Percentiles rank a stretch among this genome's conserved stretches.
Evolutionary conservation across 2,329 filamentous ascomycete genomes (phyloP).

Genomic region (Talaromyces sp.): DNA sequence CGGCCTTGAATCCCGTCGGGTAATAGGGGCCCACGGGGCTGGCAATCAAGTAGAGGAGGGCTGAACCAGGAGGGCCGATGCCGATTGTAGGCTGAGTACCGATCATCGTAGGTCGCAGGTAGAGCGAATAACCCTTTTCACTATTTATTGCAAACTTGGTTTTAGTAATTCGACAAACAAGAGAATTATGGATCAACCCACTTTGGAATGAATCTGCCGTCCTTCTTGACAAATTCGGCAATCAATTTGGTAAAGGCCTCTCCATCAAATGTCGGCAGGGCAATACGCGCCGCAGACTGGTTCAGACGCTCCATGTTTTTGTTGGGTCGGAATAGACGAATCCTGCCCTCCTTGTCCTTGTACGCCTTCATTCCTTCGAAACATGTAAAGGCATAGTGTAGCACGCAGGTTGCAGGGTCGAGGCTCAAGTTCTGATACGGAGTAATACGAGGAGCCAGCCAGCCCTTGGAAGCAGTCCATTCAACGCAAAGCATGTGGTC

Average conservation of each 20-base stretch:
- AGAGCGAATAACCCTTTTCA: constrained; percentile 80
- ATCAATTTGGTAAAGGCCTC: constrained; percentile 75
- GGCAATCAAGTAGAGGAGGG: constrained; percentile 89
- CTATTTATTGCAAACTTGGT: constrained; percentile 24
- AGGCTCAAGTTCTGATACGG: constrained; percentile 97
- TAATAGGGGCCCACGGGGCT: constrained; percentile 97
- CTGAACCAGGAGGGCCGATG: constrained; percentile 84
- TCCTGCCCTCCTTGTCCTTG: constrained; percentile 71
- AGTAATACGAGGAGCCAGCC: constrained; percentile 74
- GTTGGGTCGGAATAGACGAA: constrained; percentile 87
- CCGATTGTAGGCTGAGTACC: constrained; percentile 93
- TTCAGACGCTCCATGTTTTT: constrained; percentile 96
- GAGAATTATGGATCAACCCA: constrained; percentile 34
- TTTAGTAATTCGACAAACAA: neutral
- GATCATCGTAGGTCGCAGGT: constrained; percentile 94
- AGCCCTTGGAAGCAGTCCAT: constrained; percentile 82
- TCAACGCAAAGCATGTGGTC: constrained; percentile 97
- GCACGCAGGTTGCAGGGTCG: constrained; percentile 92
- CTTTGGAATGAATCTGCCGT: constrained; percentile 84
- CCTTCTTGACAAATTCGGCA: constrained; percentile 69
- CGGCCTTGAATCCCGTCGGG: constrained; percentile 95
- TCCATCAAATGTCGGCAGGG: constrained; percentile 77
- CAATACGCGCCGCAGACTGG: constrained; percentile 84
- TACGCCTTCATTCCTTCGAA: constrained; percentile 99
- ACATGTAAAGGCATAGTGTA: constrained; percentile 97